Evolutionary conservation across 768 basidiomycete genomes (phyloP).

Genomic region (Brasilioporus rufonigricans): DNA sequence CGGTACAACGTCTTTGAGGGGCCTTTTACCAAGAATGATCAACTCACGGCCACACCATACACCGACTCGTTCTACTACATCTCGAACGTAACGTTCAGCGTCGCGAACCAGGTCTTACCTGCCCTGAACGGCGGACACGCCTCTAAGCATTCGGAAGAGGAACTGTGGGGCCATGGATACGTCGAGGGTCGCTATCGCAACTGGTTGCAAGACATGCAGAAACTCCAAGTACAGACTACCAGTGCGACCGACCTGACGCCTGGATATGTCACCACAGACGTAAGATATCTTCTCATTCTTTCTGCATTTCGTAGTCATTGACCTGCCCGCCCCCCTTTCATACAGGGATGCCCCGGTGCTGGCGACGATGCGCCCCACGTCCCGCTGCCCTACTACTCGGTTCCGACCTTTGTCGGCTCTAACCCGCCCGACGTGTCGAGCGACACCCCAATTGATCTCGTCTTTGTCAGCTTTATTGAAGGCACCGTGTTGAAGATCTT

Average conservation of each 20-base stretch:
- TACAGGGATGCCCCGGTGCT: slow-evolving; percentile 63
- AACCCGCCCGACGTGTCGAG: slow-evolving; percentile 47
- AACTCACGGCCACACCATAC: slow-evolving; percentile 73
- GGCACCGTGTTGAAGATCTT: slow-evolving; percentile 48
- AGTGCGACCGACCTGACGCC: slow-evolving; percentile 50
- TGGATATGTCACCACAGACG: slow-evolving; percentile 75
- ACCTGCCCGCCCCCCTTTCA: background rate
- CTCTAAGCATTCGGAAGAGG: slow-evolving; percentile 13
- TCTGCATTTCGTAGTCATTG: background rate
- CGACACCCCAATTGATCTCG: slow-evolving; percentile 61
- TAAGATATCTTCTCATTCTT: slow-evolving; percentile 30
- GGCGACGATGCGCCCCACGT: slow-evolving; percentile 73
- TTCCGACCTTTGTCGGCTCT: slow-evolving; percentile 61
- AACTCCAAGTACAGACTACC: slow-evolving; percentile 31
- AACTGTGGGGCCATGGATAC: slow-evolving; percentile 41
- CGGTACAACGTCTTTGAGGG: slow-evolving; percentile 70
- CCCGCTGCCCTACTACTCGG: slow-evolving; percentile 53
- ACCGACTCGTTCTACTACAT: slow-evolving; percentile 62
- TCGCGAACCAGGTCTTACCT: slow-evolving; percentile 54
- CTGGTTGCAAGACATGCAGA: slow-evolving; percentile 62
- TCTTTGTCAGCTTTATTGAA: slow-evolving; percentile 73
- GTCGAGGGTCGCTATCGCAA: slow-evolving; percentile 48
- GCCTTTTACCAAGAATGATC: slow-evolving; percentile 77
- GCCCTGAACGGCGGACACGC: slow-evolving; percentile 47
- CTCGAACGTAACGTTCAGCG: slow-evolving; percentile 45